Conservation (phyloP, 768 basidiomycete species). For the Lactifluus rugatus region DNA sequence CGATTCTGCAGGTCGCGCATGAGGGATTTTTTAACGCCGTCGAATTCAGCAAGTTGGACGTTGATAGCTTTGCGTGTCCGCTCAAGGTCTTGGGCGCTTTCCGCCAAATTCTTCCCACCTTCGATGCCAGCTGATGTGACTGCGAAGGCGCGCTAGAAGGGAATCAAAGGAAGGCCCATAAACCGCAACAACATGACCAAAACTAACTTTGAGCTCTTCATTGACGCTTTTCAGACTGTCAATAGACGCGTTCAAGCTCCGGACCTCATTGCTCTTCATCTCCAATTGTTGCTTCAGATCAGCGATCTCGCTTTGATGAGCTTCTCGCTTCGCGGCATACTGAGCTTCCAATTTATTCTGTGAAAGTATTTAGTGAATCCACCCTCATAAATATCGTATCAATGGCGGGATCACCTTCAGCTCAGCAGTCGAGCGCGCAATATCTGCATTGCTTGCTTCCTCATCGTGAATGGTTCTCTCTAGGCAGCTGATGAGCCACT, state of each 20-base stretch:
- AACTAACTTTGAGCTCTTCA: constrained; percentile 87
- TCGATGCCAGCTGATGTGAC: constrained; percentile 96
- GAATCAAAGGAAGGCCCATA: constrained; percentile 13
- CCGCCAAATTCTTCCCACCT: constrained; percentile 92
- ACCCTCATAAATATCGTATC: constrained; percentile 1
- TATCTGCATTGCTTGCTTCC: constrained; percentile 73
- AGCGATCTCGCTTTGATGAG: constrained; percentile 70
- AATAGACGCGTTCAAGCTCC: constrained; percentile 72
- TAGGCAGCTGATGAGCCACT: constrained; percentile 26
- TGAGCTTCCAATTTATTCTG: constrained; percentile 92
- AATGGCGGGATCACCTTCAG: constrained; percentile 58
- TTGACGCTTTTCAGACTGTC: constrained; percentile 94
- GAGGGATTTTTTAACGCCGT: constrained; percentile 95
- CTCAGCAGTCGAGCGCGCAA: constrained; percentile 77
- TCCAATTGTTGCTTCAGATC: constrained; percentile 91
- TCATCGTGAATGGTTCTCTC: constrained; percentile 91
- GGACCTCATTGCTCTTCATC: constrained; percentile 70
- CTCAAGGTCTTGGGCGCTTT: constrained; percentile 95
- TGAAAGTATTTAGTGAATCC: constrained; percentile 16
- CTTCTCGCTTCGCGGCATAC: constrained; percentile 86
- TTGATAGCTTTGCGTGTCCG: constrained; percentile 94
- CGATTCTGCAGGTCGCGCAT: constrained; percentile 99
- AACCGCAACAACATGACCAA: not conserved
- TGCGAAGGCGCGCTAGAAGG: constrained; percentile 83
- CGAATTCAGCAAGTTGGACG: constrained; percentile 97